A percentile compares a stretch with the other conserved stretches of the same genome.
These are phyloP conservation scores for Brassica incana DNA, from an alignment of 345 rosid species.

Conservation along the genomic window DNA sequence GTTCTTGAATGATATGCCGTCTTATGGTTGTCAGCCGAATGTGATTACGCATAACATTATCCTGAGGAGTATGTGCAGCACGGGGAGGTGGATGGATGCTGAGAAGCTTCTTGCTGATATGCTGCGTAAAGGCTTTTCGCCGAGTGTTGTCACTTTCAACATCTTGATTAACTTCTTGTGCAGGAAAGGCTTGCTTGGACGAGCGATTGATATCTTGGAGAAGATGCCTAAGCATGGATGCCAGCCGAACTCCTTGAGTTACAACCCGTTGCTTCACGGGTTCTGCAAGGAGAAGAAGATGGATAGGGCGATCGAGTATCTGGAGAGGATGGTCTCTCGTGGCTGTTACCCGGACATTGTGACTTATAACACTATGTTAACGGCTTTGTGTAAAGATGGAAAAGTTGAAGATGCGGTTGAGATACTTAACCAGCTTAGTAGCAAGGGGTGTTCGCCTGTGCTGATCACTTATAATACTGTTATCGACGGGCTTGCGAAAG, in stretches of 20 bases:
- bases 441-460: slow-evolving; percentile 82
- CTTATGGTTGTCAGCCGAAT: slow-evolving; percentile 73
- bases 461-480: slow-evolving; percentile 80
- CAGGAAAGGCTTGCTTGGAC: slow-evolving; percentile 69
- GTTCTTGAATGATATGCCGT: slow-evolving; percentile 68
- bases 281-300: slow-evolving; percentile 88
- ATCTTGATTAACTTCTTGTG: slow-evolving; percentile 89
- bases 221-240: slow-evolving; percentile 87
- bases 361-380: slow-evolving; percentile 80
- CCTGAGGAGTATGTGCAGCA: slow-evolving; percentile 77
- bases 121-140: slow-evolving; percentile 74
- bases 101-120: slow-evolving; percentile 74
- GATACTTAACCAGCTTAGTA: slow-evolving; percentile 72
- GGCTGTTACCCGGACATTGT: slow-evolving; percentile 94
- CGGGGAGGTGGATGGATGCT: slow-evolving; percentile 91
- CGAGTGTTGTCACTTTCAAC: slow-evolving; percentile 88
- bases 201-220: slow-evolving; percentile 79
- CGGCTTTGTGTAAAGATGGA: slow-evolving; percentile 84
- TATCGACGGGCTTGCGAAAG: slow-evolving; percentile 78
- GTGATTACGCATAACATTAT: slow-evolving; percentile 77
- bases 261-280: slow-evolving; percentile 80
- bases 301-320: slow-evolving; percentile 77
- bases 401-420: slow-evolving; percentile 87
- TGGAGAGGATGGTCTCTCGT: slow-evolving; percentile 80
- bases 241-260: slow-evolving; percentile 74